Evolutionary conservation across 495 filamentous ascomycete genomes (phyloP).

Genomic region (Barbatosphaeria neglecta): DNA sequence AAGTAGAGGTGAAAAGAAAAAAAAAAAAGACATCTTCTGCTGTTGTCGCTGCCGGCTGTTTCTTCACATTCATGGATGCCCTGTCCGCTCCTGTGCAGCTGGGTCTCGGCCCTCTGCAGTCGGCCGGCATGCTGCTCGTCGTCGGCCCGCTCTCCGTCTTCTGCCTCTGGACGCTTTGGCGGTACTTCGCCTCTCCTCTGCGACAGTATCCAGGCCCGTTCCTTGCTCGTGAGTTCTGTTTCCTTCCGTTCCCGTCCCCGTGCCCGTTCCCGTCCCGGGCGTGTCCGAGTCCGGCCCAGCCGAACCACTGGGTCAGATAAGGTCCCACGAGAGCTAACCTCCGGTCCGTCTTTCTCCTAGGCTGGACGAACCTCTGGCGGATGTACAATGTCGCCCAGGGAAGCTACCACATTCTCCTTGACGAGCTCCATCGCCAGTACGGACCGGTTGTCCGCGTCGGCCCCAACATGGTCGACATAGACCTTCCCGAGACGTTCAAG

Average conservation of each 20-base stretch:
- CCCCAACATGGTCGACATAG: conserved; percentile 37
- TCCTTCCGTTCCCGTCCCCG: too few species aligned
- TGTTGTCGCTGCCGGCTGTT: not conserved
- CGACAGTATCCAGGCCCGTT: not conserved
- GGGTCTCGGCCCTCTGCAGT: not conserved
- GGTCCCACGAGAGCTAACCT: not conserved
- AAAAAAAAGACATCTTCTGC: not conserved
- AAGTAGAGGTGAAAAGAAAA: not conserved
- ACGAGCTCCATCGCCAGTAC: conserved; percentile 32
- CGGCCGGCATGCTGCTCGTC: not conserved
- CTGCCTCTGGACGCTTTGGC: not conserved
- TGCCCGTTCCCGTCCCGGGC: too few species aligned
- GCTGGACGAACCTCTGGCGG: conserved; percentile 28
- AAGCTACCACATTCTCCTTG: conserved; percentile 11
- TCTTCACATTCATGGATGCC: not conserved
- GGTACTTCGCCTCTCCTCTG: not conserved
- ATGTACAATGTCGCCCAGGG: conserved; percentile 14
- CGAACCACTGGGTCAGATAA: too few species aligned
- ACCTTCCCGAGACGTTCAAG: conserved; percentile 22
- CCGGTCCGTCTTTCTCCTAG: conserved; percentile 3
- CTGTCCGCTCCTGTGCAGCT: not conserved
- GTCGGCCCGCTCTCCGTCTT: not conserved
- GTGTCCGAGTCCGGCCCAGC: too few species aligned
- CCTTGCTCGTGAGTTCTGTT: not conserved
- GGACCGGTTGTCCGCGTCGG: conserved; percentile 43